Evolutionary conservation across 768 basidiomycete species (phyloP).

Genomic region (Kwoniella dejecticola): DNA sequence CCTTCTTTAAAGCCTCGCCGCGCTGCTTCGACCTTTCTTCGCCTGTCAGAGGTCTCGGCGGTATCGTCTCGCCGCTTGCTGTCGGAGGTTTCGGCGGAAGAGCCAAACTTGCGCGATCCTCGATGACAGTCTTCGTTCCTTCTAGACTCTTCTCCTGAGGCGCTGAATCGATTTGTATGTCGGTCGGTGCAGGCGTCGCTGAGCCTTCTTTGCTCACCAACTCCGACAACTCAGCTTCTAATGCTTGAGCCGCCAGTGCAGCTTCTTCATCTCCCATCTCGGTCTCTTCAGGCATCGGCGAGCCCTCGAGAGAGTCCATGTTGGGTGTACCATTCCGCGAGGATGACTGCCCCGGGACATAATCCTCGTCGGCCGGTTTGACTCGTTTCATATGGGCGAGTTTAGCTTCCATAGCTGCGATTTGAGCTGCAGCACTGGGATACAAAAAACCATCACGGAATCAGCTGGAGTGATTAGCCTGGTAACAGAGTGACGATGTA

Average conservation of each 20-base stretch:
- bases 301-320: constrained; percentile 2
- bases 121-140: too few relatives aligned
- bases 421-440: constrained; percentile 79
- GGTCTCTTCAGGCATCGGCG: constrained; percentile 3
- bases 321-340: constrained; percentile 11
- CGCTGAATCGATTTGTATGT: too few relatives aligned
- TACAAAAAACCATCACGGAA: neutral
- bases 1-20: constrained; percentile 10
- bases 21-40: neutral
- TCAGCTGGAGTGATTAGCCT: too few relatives aligned
- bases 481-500: neutral
- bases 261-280: constrained; percentile 29
- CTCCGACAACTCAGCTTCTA: constrained; percentile 34
- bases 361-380: constrained; percentile 45
- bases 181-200: too few relatives aligned
- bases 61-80: neutral
- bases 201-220: neutral
- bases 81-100: neutral
- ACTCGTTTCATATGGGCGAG: constrained; percentile 70
- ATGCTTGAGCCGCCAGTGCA: constrained; percentile 36
- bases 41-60: neutral
- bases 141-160: too few relatives aligned
- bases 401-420: constrained; percentile 95
- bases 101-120: too few relatives aligned
- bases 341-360: constrained; percentile 30